Evolutionary conservation across 2,329 filamentous ascomycete species (phyloP).

Genomic region (Sarocladium oryzae): DNA sequence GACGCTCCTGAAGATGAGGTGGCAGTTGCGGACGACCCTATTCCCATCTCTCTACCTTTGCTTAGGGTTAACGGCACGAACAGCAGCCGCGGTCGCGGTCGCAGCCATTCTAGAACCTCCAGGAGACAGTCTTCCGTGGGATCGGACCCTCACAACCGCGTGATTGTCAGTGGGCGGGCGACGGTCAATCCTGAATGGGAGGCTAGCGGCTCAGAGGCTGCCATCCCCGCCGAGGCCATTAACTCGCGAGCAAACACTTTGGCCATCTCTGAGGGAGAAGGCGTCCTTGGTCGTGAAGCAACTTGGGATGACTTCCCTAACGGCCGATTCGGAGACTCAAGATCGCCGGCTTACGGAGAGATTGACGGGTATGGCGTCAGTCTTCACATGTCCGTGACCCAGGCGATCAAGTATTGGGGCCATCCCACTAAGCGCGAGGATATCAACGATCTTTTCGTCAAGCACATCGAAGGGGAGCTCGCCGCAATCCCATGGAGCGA

Average conservation of each 20-base stretch:
- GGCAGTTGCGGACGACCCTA: conserved; percentile 41
- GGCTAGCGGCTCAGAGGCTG: conserved; percentile 69
- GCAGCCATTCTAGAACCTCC: conserved; percentile 28
- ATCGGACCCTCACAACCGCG: conserved; percentile 78
- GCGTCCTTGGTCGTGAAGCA: conserved; percentile 81
- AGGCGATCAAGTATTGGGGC: conserved; percentile 82
- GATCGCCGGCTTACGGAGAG: conserved; percentile 89
- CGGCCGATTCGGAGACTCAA: conserved; percentile 87
- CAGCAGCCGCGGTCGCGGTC: conserved; percentile 14
- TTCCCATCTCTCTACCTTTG: conserved; percentile 17
- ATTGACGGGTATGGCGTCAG: conserved; percentile 98
- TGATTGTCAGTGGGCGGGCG: conserved; percentile 66
- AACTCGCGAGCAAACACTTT: conserved; percentile 79
- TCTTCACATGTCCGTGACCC: conserved; percentile 79
- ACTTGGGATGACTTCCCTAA: conserved; percentile 99
- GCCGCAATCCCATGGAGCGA: conserved; percentile 90
- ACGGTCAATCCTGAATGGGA: conserved; percentile 60
- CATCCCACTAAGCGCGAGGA: conserved; percentile 63
- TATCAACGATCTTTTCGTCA: conserved; percentile 73
- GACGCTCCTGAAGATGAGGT: conserved; percentile 47
- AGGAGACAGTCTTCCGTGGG: conserved; percentile 72
- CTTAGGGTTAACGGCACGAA: conserved; percentile 42
- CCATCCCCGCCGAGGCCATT: conserved; percentile 64
- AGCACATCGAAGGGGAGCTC: conserved; percentile 73
- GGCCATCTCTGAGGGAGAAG: conserved; percentile 90